phyloP scores from a whole-genome alignment of 768 basidiomycete species.

The Mycena vitilis region DNA sequence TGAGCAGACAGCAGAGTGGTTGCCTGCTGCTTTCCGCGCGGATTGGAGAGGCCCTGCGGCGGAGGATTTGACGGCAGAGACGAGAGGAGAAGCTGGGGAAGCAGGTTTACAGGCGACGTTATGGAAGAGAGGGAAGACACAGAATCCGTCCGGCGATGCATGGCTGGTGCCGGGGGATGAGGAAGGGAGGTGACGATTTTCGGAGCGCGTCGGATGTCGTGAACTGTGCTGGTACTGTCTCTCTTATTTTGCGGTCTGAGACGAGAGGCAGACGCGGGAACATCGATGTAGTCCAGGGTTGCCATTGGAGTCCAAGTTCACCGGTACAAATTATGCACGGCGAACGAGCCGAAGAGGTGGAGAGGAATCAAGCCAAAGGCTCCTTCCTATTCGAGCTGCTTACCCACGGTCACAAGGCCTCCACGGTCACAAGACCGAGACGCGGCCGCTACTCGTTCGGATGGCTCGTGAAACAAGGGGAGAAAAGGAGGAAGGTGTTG shows the following conservation, averaged over 20 bases:
- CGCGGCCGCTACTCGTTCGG: too few species aligned
- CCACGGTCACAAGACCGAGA: too few species aligned
- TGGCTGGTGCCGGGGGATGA: conserved; percentile 47
- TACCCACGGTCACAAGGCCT: too few species aligned
- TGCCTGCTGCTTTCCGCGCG: conserved; percentile 38
- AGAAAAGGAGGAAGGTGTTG: too few species aligned
- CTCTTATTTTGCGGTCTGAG: conserved; percentile 42
- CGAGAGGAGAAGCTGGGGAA: conserved; percentile 55
- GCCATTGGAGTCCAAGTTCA: conserved; percentile 51
- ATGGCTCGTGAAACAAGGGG: too few species aligned
- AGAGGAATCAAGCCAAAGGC: background rate
- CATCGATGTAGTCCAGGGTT: conserved; percentile 60
- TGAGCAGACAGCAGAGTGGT: conserved; percentile 62
- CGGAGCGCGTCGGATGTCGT: conserved; percentile 52
- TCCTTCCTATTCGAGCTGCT: too few species aligned
- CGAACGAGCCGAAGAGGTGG: background rate
- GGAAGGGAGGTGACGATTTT: conserved; percentile 59
- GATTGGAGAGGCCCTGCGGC: conserved; percentile 34
- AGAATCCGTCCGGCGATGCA: conserved; percentile 42
- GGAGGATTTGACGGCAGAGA: conserved; percentile 40
- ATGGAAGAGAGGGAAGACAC: conserved; percentile 36
- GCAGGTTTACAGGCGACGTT: conserved; percentile 46
- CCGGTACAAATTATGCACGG: too few species aligned
- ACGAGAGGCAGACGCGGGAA: conserved; percentile 56
- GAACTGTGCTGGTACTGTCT: conserved; percentile 2